Evolutionary conservation across 345 rosid genomes (phyloP).

Genomic region (Camelina neglecta): DNA sequence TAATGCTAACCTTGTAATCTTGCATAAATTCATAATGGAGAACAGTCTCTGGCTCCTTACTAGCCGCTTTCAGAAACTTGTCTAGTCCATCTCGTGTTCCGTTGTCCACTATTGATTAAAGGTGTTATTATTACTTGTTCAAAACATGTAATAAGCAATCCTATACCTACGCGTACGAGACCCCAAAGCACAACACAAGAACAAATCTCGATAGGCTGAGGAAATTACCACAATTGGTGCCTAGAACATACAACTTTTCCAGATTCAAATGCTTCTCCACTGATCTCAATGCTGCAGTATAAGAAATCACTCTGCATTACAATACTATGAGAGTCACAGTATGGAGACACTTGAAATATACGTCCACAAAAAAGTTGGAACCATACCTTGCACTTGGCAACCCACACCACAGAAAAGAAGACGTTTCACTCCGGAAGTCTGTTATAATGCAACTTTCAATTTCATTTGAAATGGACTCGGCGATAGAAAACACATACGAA

Average conservation of each 20-base stretch:
- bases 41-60: conserved; percentile 91
- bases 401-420: conserved; percentile 98
- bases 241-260: conserved; percentile 92
- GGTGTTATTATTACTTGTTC: conserved; percentile 20
- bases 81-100: conserved; percentile 96
- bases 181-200: background rate
- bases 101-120: conserved; percentile 75
- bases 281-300: conserved; percentile 93
- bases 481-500: conserved; percentile 2
- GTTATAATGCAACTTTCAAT: conserved; percentile 24
- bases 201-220: conserved; percentile 16
- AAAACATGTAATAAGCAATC: conserved; percentile 11
- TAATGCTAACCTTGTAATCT: conserved; percentile 82
- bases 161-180: background rate
- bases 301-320: conserved; percentile 96
- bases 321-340: conserved; percentile 61
- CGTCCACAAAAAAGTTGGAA: conserved; percentile 16
- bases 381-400: conserved; percentile 94
- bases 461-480: background rate
- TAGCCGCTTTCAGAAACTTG: conserved; percentile 91
- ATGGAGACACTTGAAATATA: conserved; percentile 42
- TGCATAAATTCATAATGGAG: conserved; percentile 98
- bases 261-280: conserved; percentile 85
- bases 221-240: conserved; percentile 91
- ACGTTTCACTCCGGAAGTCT: conserved; percentile 95